phyloP scores from a whole-genome alignment of 2,329 filamentous ascomycete species.

The Hypoxylon sp. region DNA sequence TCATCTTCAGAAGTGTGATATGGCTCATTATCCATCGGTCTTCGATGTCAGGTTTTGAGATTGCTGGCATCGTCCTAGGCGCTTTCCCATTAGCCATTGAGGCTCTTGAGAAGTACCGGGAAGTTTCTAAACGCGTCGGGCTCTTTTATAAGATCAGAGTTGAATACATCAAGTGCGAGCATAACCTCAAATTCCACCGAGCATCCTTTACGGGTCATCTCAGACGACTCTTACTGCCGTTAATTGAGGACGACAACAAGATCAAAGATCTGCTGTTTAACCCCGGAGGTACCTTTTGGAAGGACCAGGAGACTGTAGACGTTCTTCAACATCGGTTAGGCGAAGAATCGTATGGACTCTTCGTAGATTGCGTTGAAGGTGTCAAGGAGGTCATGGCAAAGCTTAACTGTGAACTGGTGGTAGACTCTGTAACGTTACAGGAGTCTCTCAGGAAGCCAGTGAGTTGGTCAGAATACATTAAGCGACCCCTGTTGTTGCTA shows the following conservation, averaged over 20 bases:
- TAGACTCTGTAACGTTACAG: constrained; percentile 35
- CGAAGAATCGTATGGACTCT: constrained; percentile 38
- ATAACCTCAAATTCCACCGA: constrained; percentile 37
- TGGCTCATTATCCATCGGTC: neutral
- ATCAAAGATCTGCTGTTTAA: constrained; percentile 38
- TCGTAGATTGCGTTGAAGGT: constrained; percentile 31
- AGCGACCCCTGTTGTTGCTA: neutral
- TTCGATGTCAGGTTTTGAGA: constrained; percentile 45
- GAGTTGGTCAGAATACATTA: constrained; percentile 10
- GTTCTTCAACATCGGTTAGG: constrained; percentile 37
- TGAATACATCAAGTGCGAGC: constrained; percentile 33
- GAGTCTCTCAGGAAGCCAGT: constrained; percentile 27
- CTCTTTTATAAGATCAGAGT: constrained; percentile 41
- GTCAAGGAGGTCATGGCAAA: constrained; percentile 35
- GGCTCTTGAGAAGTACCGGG: constrained; percentile 41
- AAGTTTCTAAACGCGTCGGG: constrained; percentile 32
- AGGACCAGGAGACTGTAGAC: constrained; percentile 25
- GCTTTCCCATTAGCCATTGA: constrained; percentile 44
- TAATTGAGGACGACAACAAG: constrained; percentile 38
- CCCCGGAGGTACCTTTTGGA: constrained; percentile 42
- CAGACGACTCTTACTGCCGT: constrained; percentile 43
- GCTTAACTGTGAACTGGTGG: constrained; percentile 42
- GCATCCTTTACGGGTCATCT: constrained; percentile 38
- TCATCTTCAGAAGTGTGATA: neutral
- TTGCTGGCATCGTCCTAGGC: constrained; percentile 44